Evolutionary conservation across 2,329 filamentous ascomycete species (phyloP), one percentile per base, ranked within the genome.

Genomic region (Dactylellina leptospora): DNA sequence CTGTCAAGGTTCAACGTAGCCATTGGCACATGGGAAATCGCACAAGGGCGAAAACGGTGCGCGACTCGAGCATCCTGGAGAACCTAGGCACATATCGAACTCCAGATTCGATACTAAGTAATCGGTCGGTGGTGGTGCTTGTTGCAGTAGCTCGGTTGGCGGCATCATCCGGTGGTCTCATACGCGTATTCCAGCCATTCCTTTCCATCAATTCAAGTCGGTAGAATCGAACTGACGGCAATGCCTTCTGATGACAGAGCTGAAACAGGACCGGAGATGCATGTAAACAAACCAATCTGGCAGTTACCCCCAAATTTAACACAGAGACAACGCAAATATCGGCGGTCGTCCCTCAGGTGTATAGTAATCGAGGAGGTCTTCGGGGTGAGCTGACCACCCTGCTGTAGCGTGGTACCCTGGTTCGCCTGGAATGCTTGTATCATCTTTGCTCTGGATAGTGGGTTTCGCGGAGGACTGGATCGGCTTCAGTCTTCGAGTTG

Each of bases 311-410:
- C 11, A 40, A 27, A 16, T 55, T 8, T 55, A 27, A 6, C 30
- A 55, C 51, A 40, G 33, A 11, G 38, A 42, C 51, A 55, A 55
- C 51, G 42, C 51, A 42, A 28, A n/a, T 22, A 16, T 9, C 13
- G 10, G 13, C 18, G 10, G n/a, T 53, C 11, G 20, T 16, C 13
- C 22, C n/a, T 16, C 23, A 40, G 13, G 36, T 1, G 48, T 13
- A 55, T 25, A 55, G 13, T 55, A 55, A 55, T 55, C 36, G 5
- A 55, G 16, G 8, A 27, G 28, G 11, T 11, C 18, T 18, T 28
- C 36, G 51, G 51, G 33, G 33, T 55, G 42, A 55, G 51, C 33
- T 55, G 33, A 55, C 18, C 6, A 38, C 20, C 33, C 51, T 42
- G 20, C 30, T 27, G 22, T 18, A 27, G 51, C 33, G 20, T 55